These are phyloP conservation scores for Mycena belliarum DNA, from an alignment of 768 basidiomycete species.

Conservation along the genomic window DNA sequence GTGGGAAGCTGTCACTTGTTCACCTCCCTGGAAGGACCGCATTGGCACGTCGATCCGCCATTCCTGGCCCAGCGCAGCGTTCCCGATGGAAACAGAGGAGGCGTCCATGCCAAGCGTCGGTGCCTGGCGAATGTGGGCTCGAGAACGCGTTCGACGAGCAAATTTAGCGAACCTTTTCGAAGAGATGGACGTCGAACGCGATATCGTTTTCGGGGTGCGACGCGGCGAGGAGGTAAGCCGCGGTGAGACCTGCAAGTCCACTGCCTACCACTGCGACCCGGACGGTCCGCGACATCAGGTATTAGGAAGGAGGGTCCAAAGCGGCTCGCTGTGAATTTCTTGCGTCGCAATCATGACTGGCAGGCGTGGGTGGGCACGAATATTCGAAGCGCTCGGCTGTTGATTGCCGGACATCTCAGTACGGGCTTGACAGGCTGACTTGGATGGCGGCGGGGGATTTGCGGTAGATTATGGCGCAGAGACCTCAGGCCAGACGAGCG, in stretches of 20 bases:
- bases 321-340: too few relatives aligned
- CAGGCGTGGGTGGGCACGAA: too few relatives aligned
- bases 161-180: constrained; percentile 63
- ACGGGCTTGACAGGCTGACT: too few relatives aligned
- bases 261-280: constrained; percentile 73
- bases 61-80: constrained; percentile 36
- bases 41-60: constrained; percentile 78
- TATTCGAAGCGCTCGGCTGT: too few relatives aligned
- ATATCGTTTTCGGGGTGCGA: constrained; percentile 37
- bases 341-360: too few relatives aligned
- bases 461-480: too few relatives aligned
- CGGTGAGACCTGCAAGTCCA: constrained; percentile 73
- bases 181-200: constrained; percentile 66
- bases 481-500: too few relatives aligned
- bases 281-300: constrained; percentile 32
- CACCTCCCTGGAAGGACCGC: constrained; percentile 80
- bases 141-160: not conserved
- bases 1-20: constrained; percentile 16
- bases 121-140: constrained; percentile 37
- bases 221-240: constrained; percentile 57
- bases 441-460: too few relatives aligned
- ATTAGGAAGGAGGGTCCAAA: too few relatives aligned
- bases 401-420: too few relatives aligned
- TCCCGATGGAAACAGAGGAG: constrained; percentile 50
- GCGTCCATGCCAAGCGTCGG: constrained; percentile 68